Base-by-base conservation (phyloP, 352 stramenopile species). In the Peronosclerospora sorghi region DNA sequence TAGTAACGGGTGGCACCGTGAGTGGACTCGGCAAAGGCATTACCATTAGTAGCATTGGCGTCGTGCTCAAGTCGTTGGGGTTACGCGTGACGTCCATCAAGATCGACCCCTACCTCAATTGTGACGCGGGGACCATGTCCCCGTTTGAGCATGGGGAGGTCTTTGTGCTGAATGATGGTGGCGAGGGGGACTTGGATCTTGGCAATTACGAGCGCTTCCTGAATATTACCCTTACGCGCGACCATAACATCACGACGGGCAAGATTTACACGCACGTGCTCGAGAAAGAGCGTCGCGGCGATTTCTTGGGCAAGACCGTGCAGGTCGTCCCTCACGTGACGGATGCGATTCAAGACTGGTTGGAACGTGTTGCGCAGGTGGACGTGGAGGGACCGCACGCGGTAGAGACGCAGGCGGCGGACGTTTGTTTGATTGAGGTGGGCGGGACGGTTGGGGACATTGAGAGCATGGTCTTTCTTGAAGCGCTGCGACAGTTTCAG, bases 371-470 rank as follows among this genome's bases (percentile, higher is more conserved):
- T 19, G 95, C 96, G 5, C 81, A 98, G 49, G 76, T 97, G 28
- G 79, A 87, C 20, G 94, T 98, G 7, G 87, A 98, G 39, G 87
- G 83, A 15, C 63, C 51, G 9, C 62, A 82, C 39, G 59, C 67
- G 15, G 48, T 48, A 8, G 50, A 51, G 37, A 38, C 59, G 34
- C 37, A 38, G 39, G 56, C 68, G 23, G 68, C 96, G 0, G 97
- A 99, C 56, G 79, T 99, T 21, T 99, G 96, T 62, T 81, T 99
- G 24, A 97, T 99, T 49, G 97, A 99, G 77, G 90, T 98, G 4
- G 97, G 97, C 43, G 97, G 97, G 30, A 99, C 96, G 4, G 96
- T 99, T n/a, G 97, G 96, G 28, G 97, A 99, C 62, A 99, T 99
- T 71, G 97, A 99, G 78, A 97, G 79, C 30, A 97, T 96, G 67